Conservation (phyloP, 2,329 filamentous ascomycete species). For the Beauveria varroae region DNA sequence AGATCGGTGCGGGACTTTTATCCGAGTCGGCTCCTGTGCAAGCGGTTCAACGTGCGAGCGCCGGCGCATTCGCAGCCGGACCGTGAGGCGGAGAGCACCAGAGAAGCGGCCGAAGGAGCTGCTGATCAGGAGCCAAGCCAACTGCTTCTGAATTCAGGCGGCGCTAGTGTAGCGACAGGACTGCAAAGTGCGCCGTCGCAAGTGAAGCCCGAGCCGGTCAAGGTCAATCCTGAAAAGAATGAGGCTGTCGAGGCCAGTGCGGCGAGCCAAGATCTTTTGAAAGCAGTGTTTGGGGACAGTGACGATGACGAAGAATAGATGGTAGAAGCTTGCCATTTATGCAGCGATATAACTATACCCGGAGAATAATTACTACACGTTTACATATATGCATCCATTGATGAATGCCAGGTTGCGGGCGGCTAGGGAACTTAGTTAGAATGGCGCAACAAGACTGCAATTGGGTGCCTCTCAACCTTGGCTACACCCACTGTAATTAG, state of each 20-base stretch:
- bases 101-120: not conserved
- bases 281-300: conserved; percentile 87
- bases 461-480: not conserved
- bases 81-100: conserved; percentile 15
- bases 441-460: not conserved
- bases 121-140: conserved; percentile 12
- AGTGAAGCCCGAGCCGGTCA: conserved; percentile 18
- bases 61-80: conserved; percentile 60
- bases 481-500: not conserved
- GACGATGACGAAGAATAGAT: conserved; percentile 49
- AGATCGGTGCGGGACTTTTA: conserved; percentile 64
- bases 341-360: not conserved
- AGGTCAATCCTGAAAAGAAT: conserved; percentile 67
- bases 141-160: conserved; percentile 8
- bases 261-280: conserved; percentile 76
- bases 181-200: conserved; percentile 11
- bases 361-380: not conserved
- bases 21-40: conserved; percentile 81
- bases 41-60: conserved; percentile 81
- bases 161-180: conserved; percentile 1
- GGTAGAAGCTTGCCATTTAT: not conserved
- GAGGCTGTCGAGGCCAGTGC: conserved; percentile 57
- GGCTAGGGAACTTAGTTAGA: not conserved
- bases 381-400: no score
- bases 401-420: not conserved